Conservation (phyloP, 345 rosid genomes). For the Euphorbia tirucalli region DNA sequence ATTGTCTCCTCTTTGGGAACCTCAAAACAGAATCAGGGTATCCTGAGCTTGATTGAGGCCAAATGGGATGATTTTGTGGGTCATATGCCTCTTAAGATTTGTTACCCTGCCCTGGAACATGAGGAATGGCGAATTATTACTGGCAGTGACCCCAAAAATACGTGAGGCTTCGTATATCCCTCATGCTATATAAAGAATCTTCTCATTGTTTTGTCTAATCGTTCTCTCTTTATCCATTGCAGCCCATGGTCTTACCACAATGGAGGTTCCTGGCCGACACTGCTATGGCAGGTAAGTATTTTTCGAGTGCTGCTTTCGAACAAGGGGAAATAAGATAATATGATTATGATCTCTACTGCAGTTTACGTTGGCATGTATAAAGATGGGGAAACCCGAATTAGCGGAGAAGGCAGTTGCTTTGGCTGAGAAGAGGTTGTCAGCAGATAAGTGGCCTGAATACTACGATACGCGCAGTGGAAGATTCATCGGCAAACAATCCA, state of each 20-base stretch:
- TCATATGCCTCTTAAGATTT: constrained; percentile 89
- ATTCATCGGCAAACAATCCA: constrained; percentile 79
- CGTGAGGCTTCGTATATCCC: constrained; percentile 36
- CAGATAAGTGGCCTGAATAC: constrained; percentile 87
- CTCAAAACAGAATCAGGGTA: constrained; percentile 26
- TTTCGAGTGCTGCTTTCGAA: not conserved
- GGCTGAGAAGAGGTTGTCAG: constrained; percentile 68
- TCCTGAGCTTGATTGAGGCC: constrained; percentile 66
- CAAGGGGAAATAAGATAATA: not conserved
- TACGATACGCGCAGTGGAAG: constrained; percentile 75
- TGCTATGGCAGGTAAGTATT: constrained; percentile 78
- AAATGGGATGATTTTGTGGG: constrained; percentile 82
- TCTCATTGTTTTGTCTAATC: not conserved
- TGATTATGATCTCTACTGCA: constrained; percentile 20
- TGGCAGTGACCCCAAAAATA: constrained; percentile 92
- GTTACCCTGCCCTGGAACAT: constrained; percentile 79
- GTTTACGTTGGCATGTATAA: constrained; percentile 91
- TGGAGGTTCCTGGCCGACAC: constrained; percentile 96
- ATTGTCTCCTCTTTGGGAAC: constrained; percentile 37
- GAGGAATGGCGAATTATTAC: constrained; percentile 89
- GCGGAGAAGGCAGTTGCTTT: constrained; percentile 68
- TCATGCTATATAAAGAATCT: not conserved
- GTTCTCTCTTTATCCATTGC: constrained; percentile 19
- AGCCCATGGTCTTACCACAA: constrained; percentile 99
- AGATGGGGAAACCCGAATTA: constrained; percentile 73